These are phyloP conservation scores for Citrus mangshanensis DNA, from an alignment of 345 rosid genomes.

Conservation along the genomic window DNA sequence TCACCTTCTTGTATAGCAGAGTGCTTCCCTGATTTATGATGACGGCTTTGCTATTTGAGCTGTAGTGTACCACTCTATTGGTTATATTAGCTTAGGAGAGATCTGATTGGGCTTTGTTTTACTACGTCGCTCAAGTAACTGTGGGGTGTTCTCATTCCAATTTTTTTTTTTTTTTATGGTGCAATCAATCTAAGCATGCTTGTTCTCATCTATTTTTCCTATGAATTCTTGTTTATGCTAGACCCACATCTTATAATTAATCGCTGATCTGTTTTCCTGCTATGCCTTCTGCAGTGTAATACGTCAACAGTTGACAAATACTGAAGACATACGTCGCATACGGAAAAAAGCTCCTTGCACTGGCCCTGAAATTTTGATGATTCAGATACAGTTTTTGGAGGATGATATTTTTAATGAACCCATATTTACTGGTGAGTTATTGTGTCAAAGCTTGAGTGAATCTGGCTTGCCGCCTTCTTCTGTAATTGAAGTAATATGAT, in stretches of 20 bases:
- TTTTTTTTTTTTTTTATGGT: no score
- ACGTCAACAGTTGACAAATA: slow-evolving; percentile 79
- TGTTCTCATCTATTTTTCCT: not conserved
- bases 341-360: slow-evolving; percentile 99
- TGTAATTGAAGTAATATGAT: not conserved
- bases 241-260: not conserved
- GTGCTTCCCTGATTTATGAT: not conserved
- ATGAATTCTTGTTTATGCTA: not conserved
- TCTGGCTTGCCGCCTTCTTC: not conserved
- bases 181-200: no score
- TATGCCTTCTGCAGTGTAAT: slow-evolving; percentile 56
- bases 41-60: not conserved
- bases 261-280: slow-evolving; percentile 24
- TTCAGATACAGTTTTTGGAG: slow-evolving; percentile 76
- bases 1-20: not conserved
- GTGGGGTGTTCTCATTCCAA: not conserved
- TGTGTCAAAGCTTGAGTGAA: slow-evolving; percentile 12
- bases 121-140: not conserved
- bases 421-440: slow-evolving; percentile 67
- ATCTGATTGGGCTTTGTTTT: not conserved
- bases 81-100: not conserved
- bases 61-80: not conserved
- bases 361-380: slow-evolving; percentile 70
- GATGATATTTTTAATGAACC: slow-evolving; percentile 68
- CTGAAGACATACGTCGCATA: slow-evolving; percentile 88